phyloP scores from a whole-genome alignment of 164 flowering plant species.

The Magnolia kwangsiensis region DNA sequence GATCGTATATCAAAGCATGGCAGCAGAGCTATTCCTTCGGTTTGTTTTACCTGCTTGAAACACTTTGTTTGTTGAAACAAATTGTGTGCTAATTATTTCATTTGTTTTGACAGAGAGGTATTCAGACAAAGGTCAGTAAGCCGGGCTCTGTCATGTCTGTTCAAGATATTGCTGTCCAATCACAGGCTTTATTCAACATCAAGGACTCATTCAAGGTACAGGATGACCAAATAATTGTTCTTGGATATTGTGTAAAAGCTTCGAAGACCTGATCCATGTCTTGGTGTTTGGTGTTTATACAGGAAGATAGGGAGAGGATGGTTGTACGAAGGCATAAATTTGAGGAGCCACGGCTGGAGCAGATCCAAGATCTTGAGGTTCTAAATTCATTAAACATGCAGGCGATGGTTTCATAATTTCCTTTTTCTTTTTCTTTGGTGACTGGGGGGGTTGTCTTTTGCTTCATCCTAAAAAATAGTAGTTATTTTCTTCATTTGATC shows the following conservation, averaged over 20 bases:
- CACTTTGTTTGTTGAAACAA: neutral
- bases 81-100: slow-evolving; percentile 4
- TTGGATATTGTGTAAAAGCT: neutral
- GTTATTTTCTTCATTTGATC: neutral
- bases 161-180: slow-evolving; percentile 79
- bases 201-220: slow-evolving; percentile 95
- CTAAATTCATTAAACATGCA: slow-evolving; percentile 2
- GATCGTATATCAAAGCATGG: slow-evolving; percentile 60
- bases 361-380: slow-evolving; percentile 98
- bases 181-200: slow-evolving; percentile 73
- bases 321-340: slow-evolving; percentile 81
- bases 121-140: slow-evolving; percentile 56
- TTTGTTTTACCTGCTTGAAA: slow-evolving; percentile 29
- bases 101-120: slow-evolving; percentile 45
- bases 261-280: neutral
- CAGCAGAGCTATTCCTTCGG: slow-evolving; percentile 50
- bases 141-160: slow-evolving; percentile 55
- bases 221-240: neutral
- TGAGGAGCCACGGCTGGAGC: slow-evolving; percentile 91
- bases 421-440: neutral
- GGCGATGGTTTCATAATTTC: neutral
- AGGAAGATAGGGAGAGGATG: slow-evolving; percentile 95
- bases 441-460: neutral
- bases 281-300: slow-evolving; percentile 16
- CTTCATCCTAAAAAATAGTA: neutral